Evolutionary conservation across 1,139 yeast genomes (phyloP).

Genomic region (Pichia sp.): DNA sequence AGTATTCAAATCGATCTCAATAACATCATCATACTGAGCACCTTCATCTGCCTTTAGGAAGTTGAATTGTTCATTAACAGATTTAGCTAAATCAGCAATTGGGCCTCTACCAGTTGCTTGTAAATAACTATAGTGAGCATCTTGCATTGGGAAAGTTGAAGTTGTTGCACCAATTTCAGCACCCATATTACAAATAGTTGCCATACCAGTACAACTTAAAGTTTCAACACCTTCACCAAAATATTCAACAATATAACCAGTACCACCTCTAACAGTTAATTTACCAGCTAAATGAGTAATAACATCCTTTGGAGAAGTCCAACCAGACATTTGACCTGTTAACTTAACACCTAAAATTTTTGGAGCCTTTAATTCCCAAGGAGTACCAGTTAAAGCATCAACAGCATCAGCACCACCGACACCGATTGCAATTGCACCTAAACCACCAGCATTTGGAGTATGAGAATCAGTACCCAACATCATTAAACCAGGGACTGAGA

Average conservation of each 20-base stretch:
- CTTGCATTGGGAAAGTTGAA: conserved; percentile 91
- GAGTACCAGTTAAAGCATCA: conserved; percentile 93
- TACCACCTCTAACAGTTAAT: conserved; percentile 94
- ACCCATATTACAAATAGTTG: conserved; percentile 98
- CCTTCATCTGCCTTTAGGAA: conserved; percentile 75
- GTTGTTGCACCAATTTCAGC: conserved; percentile 99
- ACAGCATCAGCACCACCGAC: conserved; percentile 99
- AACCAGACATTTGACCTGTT: conserved; percentile 78
- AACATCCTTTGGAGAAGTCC: conserved; percentile 96
- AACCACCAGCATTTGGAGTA: conserved; percentile 97
- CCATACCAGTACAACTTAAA: conserved; percentile 97
- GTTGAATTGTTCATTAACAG: conserved; percentile 51
- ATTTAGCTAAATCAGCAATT: conserved; percentile 70
- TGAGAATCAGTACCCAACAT: conserved; percentile 97
- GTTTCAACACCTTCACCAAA: conserved; percentile 88
- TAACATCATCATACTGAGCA: conserved; percentile 74
- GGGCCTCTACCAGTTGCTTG: conserved; percentile 75
- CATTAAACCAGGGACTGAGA: conserved; percentile 90
- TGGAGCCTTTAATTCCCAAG: conserved; percentile 99
- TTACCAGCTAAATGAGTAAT: conserved; percentile 86
- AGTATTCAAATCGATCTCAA: conserved; percentile 67
- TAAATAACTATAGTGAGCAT: conserved; percentile 76
- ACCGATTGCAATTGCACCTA: conserved; percentile 96
- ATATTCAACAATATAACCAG: conserved; percentile 92
- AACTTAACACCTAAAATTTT: conserved; percentile 85